Conservation (phyloP, 2,329 filamentous ascomycete species). For the Fragosphaeria purpurea region DNA sequence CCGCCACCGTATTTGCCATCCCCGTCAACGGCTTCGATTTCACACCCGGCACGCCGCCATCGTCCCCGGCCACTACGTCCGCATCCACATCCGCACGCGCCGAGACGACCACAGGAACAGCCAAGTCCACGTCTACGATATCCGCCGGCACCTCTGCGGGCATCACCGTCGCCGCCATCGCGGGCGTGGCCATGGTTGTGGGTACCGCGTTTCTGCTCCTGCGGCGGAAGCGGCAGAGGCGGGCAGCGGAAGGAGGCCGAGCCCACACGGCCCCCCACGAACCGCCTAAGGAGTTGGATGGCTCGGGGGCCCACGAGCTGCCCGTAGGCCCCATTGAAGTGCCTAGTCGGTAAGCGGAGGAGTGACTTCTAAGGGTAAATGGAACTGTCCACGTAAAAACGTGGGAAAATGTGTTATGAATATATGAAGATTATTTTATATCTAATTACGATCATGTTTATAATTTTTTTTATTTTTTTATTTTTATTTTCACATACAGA, state of each 20-base stretch:
- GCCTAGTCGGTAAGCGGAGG: background rate
- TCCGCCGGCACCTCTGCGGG: background rate
- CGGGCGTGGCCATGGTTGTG: background rate
- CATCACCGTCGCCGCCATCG: background rate
- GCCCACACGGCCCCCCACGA: background rate
- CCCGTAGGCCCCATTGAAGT: background rate
- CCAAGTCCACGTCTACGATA: background rate
- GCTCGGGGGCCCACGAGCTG: background rate
- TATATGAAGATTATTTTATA: no score
- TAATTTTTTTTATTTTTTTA: no score
- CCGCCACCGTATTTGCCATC: slow-evolving; percentile 5
- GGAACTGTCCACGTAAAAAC: no score
- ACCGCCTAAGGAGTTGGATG: background rate
- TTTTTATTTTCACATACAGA: no score
- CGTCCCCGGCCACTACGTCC: background rate
- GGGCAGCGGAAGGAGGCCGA: background rate
- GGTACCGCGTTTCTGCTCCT: background rate
- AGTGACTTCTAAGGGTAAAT: no score
- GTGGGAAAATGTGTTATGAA: no score
- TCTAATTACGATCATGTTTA: no score
- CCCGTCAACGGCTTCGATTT: slow-evolving; percentile 7
- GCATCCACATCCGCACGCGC: background rate
- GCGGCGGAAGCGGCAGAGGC: background rate
- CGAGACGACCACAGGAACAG: background rate
- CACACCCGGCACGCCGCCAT: background rate